Evolutionary conservation across 768 basidiomycete genomes (phyloP), one percentile per base, ranked within the genome.

Genomic region (Mycena haematopus): DNA sequence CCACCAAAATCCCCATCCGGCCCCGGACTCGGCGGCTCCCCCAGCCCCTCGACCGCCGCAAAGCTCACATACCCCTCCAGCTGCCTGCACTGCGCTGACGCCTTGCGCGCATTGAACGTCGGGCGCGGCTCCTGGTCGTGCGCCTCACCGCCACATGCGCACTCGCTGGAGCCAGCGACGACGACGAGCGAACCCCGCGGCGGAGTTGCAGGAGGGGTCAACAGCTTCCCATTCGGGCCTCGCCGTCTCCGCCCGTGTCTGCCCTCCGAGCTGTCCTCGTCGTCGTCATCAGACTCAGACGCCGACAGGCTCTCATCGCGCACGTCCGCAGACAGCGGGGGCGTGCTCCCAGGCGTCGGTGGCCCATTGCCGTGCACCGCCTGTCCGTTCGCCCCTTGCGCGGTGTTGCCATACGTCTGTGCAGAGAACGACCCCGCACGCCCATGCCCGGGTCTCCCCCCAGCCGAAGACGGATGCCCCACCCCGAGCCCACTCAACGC

Each of bases 61-160:
- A 90, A 90, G n/a, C 82, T 84, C 36, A 90, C 86, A 65, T 90
- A 90, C 1, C 89, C 89, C 17, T 84, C 79, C 31, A 86, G 81
- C 35, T 80, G 74, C 25, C 78, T 79, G 64, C 87, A 84, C 58
- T 82, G 81, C 33, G 80, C 83, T n/a, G 81, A 81, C 7, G 89
- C 89, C 22, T 79, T 81, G 42, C 84, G 82, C 13, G 84, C 86
- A 68, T 91, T 86, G 78, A 91, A 91, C 4, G 77, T 66, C n/a
- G 82, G 77, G 56, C 19, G 55, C 69, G 29, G 3, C 2, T 40
- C 35, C 13, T 24, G 44, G 8, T 51, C 47, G 33, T 63, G 31
- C 25, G 7, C 46, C 6, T 27, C 25, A 24, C 6, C 25, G 31
- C 36, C 31, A 52, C 21, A 21, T 35, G 45, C 40, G 27, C 3